Percentiles rank a stretch among this genome's conserved stretches.
Evolutionary conservation across 2,329 filamentous ascomycete species (phyloP).

Genomic region (Colletotrichum gloeosporioides): DNA sequence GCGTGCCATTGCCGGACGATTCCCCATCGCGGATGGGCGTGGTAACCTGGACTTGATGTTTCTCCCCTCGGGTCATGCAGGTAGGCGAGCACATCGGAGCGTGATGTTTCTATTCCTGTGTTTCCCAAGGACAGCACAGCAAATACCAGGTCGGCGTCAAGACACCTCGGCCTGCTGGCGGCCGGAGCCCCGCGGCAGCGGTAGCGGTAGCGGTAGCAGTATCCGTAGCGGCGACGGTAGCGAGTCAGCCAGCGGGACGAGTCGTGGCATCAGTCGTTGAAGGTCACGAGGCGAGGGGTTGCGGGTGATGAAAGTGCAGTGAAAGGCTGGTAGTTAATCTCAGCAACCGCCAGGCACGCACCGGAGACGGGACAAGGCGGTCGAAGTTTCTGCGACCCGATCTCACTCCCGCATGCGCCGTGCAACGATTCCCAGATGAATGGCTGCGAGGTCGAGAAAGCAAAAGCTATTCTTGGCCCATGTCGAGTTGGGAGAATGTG

Average conservation of each 20-base stretch:
- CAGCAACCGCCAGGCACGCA: slow-evolving; percentile 16
- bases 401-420: slow-evolving; percentile 20
- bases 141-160: slow-evolving; percentile 12
- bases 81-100: not conserved
- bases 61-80: slow-evolving; percentile 1
- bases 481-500: not conserved
- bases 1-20: slow-evolving; percentile 18
- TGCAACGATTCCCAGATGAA: slow-evolving; percentile 14
- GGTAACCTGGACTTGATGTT: slow-evolving; percentile 4
- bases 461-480: slow-evolving; percentile 20
- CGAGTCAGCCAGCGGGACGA: not conserved
- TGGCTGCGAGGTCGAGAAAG: not conserved
- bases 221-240: not conserved
- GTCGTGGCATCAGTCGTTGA: not conserved
- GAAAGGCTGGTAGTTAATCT: slow-evolving; percentile 18
- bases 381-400: slow-evolving; percentile 20
- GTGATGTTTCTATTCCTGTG: slow-evolving; percentile 22
- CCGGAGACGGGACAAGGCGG: not conserved
- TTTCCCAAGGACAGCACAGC: not conserved
- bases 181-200: slow-evolving; percentile 5
- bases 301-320: not conserved
- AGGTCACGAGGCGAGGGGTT: not conserved
- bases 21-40: not conserved
- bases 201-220: not conserved
- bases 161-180: not conserved